Percentiles rank a stretch among this genome's conserved stretches.
These are phyloP conservation scores for Fulvia fulva DNA, from an alignment of 2,329 filamentous ascomycete genomes.

Conservation along the genomic window DNA sequence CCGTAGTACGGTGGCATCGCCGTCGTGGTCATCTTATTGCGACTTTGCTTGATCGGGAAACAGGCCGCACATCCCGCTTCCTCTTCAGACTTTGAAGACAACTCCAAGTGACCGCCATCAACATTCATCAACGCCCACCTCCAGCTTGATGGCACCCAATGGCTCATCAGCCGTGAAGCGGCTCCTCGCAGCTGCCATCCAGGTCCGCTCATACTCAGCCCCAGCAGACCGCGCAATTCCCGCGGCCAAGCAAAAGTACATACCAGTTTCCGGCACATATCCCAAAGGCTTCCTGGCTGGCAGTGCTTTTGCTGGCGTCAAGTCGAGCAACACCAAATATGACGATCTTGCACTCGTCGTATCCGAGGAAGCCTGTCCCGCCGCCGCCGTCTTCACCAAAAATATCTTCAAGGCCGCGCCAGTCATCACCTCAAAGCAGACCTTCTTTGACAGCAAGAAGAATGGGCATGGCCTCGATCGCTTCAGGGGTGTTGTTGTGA, in stretches of 20 bases:
- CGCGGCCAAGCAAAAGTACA: slow-evolving; percentile 80
- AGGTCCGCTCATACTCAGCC: slow-evolving; percentile 56
- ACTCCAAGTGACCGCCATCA: not conserved
- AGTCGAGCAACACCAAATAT: slow-evolving; percentile 84
- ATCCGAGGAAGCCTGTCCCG: slow-evolving; percentile 80
- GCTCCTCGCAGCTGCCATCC: slow-evolving; percentile 27
- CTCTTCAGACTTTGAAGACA: too few relatives aligned
- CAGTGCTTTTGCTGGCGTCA: slow-evolving; percentile 87
- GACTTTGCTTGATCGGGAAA: not conserved
- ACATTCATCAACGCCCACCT: not conserved
- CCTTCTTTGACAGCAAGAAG: slow-evolving; percentile 52
- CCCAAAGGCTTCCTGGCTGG: slow-evolving; percentile 85
- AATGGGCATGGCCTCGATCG: slow-evolving; percentile 68
- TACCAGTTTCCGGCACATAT: slow-evolving; percentile 79
- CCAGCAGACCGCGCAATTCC: slow-evolving; percentile 61
- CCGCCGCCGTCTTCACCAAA: slow-evolving; percentile 91
- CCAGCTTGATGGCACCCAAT: slow-evolving; percentile 20
- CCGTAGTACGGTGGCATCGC: too few relatives aligned
- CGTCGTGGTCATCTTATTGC: not conserved
- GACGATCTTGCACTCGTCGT: slow-evolving; percentile 86
- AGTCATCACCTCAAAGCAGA: slow-evolving; percentile 76
- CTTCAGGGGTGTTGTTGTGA: slow-evolving; percentile 79
- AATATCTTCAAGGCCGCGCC: slow-evolving; percentile 98
- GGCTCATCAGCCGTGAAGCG: slow-evolving; percentile 19
- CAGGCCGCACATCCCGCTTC: too few relatives aligned